Evolutionary conservation across 1,284 basidiomycete species (phyloP).

Genomic region (Irpex rosettiformis): DNA sequence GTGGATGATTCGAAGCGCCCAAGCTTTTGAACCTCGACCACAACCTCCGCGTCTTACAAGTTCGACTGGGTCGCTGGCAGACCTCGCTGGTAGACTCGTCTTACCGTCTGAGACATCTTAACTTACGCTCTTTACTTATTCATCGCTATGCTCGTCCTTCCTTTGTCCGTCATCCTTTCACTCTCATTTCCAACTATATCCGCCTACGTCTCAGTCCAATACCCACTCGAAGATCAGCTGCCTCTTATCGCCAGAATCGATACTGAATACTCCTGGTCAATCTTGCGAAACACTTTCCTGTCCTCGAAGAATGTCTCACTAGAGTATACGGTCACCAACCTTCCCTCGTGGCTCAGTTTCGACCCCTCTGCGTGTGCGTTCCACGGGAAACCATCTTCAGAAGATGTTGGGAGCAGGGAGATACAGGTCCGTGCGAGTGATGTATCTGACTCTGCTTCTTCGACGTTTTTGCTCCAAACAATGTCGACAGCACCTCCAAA

Average conservation of each 20-base stretch:
- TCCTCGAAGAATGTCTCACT: conserved; percentile 40
- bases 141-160: conserved; percentile 64
- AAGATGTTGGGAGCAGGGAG: conserved; percentile 53
- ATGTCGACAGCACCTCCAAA: conserved; percentile 54
- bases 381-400: conserved; percentile 50
- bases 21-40: too few relatives aligned
- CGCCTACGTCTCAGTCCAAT: conserved; percentile 40
- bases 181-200: conserved; percentile 26
- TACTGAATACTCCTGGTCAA: conserved; percentile 60
- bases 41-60: background rate
- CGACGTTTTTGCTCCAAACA: conserved; percentile 59
- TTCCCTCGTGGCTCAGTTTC: conserved; percentile 69
- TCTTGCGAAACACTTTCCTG: conserved; percentile 57
- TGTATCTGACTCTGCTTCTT: conserved; percentile 42
- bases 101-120: conserved; percentile 39
- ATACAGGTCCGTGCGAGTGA: conserved; percentile 58
- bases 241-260: conserved; percentile 60
- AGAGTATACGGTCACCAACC: conserved; percentile 41
- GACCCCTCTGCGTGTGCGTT: conserved; percentile 49
- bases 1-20: too few relatives aligned
- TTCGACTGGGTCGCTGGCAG: conserved; percentile 14
- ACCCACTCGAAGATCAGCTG: conserved; percentile 55
- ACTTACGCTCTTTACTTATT: conserved; percentile 21
- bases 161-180: conserved; percentile 41
- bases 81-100: conserved; percentile 54